A percentile compares a stretch with the other conserved stretches of the same genome.
Evolutionary conservation across 768 basidiomycete genomes (phyloP).

Genomic region (Rhodotorula toruloides): DNA sequence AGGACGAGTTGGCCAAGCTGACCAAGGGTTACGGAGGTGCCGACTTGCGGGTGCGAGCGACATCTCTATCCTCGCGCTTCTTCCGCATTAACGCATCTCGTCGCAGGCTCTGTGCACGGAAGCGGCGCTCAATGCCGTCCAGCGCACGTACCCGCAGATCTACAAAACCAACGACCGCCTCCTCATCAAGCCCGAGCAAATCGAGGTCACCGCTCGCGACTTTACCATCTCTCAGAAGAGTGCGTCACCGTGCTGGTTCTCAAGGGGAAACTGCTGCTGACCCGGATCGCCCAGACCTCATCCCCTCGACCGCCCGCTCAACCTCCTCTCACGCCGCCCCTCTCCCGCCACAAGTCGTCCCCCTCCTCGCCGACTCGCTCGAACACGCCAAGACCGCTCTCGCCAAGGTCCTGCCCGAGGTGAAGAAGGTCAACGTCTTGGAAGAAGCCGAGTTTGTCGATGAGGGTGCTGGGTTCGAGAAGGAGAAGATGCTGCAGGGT

Average conservation of each 20-base stretch:
- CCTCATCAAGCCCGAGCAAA: slow-evolving; percentile 75
- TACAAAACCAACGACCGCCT: slow-evolving; percentile 86
- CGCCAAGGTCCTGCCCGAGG: slow-evolving; percentile 67
- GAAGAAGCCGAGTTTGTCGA: slow-evolving; percentile 93
- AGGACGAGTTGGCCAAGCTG: slow-evolving; percentile 69
- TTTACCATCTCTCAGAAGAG: slow-evolving; percentile 98
- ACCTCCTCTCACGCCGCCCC: slow-evolving; percentile 78
- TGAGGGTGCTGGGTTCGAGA: slow-evolving; percentile 71
- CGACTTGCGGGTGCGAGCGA: slow-evolving; percentile 70
- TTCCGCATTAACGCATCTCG: not conserved
- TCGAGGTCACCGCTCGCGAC: slow-evolving; percentile 75
- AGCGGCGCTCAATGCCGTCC: slow-evolving; percentile 91
- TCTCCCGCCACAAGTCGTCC: slow-evolving; percentile 74
- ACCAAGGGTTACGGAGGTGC: slow-evolving; percentile 99
- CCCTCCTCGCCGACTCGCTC: slow-evolving; percentile 65
- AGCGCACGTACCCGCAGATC: slow-evolving; percentile 92
- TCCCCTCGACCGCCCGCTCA: slow-evolving; percentile 90
- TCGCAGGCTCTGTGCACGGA: slow-evolving; percentile 86
- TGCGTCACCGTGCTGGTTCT: slow-evolving; percentile 48
- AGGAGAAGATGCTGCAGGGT: slow-evolving; percentile 71
- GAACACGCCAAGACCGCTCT: slow-evolving; percentile 68
- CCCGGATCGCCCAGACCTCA: slow-evolving; percentile 59
- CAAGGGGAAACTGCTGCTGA: no score
- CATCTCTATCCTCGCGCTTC: not conserved
- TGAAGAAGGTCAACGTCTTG: slow-evolving; percentile 73